phyloP scores from a whole-genome alignment of 2,329 filamentous ascomycete genomes.

The Chaetomiaceae sp. region DNA sequence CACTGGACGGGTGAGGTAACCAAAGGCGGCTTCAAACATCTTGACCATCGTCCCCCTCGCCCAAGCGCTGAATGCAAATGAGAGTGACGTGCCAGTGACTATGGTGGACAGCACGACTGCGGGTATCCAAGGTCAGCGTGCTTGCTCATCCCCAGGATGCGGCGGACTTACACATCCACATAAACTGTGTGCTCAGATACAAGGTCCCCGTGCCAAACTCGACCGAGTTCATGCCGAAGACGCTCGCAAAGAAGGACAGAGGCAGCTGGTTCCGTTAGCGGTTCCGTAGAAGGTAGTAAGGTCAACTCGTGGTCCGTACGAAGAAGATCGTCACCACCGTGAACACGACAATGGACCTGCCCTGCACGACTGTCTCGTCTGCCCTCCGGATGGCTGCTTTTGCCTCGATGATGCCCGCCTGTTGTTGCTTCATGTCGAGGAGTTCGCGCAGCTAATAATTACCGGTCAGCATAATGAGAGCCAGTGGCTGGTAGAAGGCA shows the following conservation, averaged over 20 bases:
- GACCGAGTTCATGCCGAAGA: slow-evolving; percentile 39
- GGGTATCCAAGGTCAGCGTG: neutral
- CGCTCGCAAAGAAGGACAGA: slow-evolving; percentile 34
- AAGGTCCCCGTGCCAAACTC: slow-evolving; percentile 20
- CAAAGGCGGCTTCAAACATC: slow-evolving; percentile 9
- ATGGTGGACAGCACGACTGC: slow-evolving; percentile 20
- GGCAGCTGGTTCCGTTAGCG: slow-evolving; percentile 30
- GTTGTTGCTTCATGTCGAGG: slow-evolving; percentile 33
- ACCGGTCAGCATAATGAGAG: neutral
- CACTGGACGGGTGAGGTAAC: slow-evolving; percentile 3
- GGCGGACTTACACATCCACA: slow-evolving; percentile 22
- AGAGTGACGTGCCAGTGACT: slow-evolving; percentile 18
- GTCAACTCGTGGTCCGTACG: no score
- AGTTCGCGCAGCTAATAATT: slow-evolving; percentile 28
- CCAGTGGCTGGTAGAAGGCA: neutral
- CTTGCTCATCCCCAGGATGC: neutral
- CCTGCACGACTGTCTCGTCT: slow-evolving; percentile 31
- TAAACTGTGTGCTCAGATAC: slow-evolving; percentile 16
- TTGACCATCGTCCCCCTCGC: slow-evolving; percentile 16
- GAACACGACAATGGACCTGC: slow-evolving; percentile 32
- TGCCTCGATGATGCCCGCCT: slow-evolving; percentile 33
- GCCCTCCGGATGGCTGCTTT: slow-evolving; percentile 29
- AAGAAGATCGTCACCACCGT: slow-evolving; percentile 36
- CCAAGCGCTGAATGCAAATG: slow-evolving; percentile 22
- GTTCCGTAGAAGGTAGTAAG: no score